Evolutionary conservation across 345 rosid genomes (phyloP).

Genomic region (Melaleuca quinquenervia): DNA sequence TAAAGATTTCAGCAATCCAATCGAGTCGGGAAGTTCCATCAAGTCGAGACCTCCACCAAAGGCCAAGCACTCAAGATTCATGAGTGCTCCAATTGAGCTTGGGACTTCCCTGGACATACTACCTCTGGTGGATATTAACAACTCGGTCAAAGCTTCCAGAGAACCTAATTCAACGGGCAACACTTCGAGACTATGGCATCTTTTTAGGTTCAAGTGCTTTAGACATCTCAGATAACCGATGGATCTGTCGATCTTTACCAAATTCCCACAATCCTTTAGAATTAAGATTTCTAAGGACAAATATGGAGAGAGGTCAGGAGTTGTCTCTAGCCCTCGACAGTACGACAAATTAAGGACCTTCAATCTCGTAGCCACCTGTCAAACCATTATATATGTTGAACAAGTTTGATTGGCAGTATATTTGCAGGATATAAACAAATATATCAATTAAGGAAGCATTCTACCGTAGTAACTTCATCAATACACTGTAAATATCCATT

Average conservation of each 20-base stretch:
- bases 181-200: background rate
- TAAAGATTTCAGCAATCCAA: background rate
- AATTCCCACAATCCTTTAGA: fast-evolving
- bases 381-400: background rate
- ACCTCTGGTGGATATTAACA: no score
- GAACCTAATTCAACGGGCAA: background rate
- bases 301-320: background rate
- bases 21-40: background rate
- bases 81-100: background rate
- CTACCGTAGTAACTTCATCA: background rate
- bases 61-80: no score
- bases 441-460: background rate
- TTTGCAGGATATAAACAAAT: background rate
- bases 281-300: background rate
- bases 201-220: background rate
- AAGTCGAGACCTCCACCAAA: background rate
- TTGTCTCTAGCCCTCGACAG: fast-evolving
- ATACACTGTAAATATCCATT: background rate
- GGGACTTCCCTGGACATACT: background rate
- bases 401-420: background rate
- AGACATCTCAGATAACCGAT: background rate
- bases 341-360: fast-evolving
- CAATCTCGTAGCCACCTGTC: background rate
- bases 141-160: background rate
- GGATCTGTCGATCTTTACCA: background rate